Conservation (phyloP, 169 alveolate species). For the Babesia bovis region DNA sequence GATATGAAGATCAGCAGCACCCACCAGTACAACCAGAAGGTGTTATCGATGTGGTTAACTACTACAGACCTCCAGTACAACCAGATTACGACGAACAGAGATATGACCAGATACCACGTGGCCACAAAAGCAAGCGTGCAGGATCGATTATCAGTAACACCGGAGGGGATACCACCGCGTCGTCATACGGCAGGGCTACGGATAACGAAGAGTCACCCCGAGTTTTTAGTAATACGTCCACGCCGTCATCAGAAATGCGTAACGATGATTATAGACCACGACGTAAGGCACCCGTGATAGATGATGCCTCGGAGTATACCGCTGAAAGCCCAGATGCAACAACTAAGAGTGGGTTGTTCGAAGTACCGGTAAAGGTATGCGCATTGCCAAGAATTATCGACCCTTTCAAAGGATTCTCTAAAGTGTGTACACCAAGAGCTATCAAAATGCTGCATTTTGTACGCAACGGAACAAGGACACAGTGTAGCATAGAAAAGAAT, state of each 20-base stretch:
- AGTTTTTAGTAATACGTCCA: no score
- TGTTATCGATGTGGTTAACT: slow-evolving; percentile 36
- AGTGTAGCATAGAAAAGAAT: slow-evolving; percentile 33
- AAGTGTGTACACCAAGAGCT: slow-evolving; percentile 47
- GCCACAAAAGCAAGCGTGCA: not conserved
- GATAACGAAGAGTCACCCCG: not conserved
- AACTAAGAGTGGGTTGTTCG: slow-evolving; percentile 30
- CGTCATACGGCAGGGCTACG: slow-evolving; percentile 10
- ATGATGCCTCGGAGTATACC: not conserved
- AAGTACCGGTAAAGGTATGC: slow-evolving; percentile 56
- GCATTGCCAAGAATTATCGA: slow-evolving; percentile 50
- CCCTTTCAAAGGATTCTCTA: slow-evolving; percentile 63
- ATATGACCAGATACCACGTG: not conserved
- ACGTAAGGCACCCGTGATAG: not conserved
- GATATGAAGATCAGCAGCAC: slow-evolving; percentile 25
- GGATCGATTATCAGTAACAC: not conserved
- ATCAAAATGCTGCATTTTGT: slow-evolving; percentile 33
- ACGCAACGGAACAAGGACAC: not conserved
- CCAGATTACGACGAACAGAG: not conserved
- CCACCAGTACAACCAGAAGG: not conserved
- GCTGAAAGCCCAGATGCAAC: not conserved
- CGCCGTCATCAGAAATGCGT: no score
- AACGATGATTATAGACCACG: no score
- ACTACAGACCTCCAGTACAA: slow-evolving; percentile 37
- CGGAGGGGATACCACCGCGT: slow-evolving; percentile 57